phyloP scores from a whole-genome alignment of 805 yeast genomes.

The Yarrowia deformans region DNA sequence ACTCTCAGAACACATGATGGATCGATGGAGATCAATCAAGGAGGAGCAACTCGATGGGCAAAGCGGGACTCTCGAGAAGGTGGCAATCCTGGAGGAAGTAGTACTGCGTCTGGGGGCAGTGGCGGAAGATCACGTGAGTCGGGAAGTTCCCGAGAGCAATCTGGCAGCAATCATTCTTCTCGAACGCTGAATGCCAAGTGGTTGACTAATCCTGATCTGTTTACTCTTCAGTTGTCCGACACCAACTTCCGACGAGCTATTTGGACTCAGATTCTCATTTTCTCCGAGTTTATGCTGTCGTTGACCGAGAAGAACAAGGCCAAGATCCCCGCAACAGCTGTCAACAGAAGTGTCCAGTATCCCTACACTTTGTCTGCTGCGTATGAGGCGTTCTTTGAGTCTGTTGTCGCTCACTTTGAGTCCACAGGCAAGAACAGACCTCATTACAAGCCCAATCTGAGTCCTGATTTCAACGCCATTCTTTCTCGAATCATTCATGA shows the following conservation, averaged over 20 bases:
- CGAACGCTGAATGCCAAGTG: conserved; percentile 49
- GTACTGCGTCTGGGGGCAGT: neutral
- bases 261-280: conserved; percentile 46
- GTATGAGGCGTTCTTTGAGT: conserved; percentile 43
- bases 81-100: neutral
- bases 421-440: conserved; percentile 8
- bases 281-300: conserved; percentile 47
- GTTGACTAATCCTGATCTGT: conserved; percentile 49
- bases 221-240: conserved; percentile 50
- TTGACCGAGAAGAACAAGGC: conserved; percentile 42
- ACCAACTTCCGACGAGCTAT: conserved; percentile 48
- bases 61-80: conserved; percentile 14
- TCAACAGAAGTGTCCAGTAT: conserved; percentile 45
- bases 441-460: conserved; percentile 8
- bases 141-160: neutral
- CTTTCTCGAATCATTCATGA: conserved; percentile 10
- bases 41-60: conserved; percentile 6
- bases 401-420: conserved; percentile 16
- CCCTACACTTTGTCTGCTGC: conserved; percentile 41
- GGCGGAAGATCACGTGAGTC: neutral
- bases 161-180: neutral
- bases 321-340: conserved; percentile 16
- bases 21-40: neutral
- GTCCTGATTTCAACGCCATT: conserved; percentile 1
- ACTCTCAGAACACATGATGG: conserved; percentile 41